These are phyloP conservation scores for Cerioporus squamosus DNA, from an alignment of 1,284 basidiomycete genomes.

Conservation along the genomic window DNA sequence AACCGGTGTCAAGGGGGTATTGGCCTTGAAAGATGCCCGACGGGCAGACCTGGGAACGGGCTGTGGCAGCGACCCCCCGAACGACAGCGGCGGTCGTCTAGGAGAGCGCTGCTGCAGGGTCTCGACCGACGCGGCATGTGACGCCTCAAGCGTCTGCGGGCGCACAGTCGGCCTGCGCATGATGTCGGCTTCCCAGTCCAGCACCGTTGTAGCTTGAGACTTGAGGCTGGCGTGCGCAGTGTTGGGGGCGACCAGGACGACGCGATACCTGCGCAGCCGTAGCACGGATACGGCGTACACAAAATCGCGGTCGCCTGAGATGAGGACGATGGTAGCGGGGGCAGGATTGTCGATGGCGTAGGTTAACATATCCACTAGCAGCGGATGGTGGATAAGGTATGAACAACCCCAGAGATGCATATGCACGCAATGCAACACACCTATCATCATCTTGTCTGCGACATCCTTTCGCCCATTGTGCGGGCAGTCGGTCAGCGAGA, in stretches of 20 bases:
- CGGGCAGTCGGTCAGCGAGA: slow-evolving; percentile 48
- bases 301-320: slow-evolving; percentile 64
- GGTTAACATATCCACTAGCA: slow-evolving; percentile 63
- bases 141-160: slow-evolving; percentile 7
- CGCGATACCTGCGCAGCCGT: slow-evolving; percentile 51
- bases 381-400: background rate
- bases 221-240: slow-evolving; percentile 46
- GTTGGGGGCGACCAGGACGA: slow-evolving; percentile 52
- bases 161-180: slow-evolving; percentile 30
- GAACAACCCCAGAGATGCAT: too few relatives aligned
- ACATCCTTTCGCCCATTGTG: slow-evolving; percentile 47
- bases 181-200: slow-evolving; percentile 56
- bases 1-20: background rate
- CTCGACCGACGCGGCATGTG: slow-evolving; percentile 8
- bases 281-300: slow-evolving; percentile 59
- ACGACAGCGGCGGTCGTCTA: slow-evolving; percentile 12
- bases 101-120: slow-evolving; percentile 18
- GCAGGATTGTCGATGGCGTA: slow-evolving; percentile 60
- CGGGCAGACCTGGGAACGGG: slow-evolving; percentile 6
- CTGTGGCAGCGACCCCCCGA: slow-evolving; percentile 14
- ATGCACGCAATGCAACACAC: slow-evolving; percentile 15
- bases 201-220: slow-evolving; percentile 54
- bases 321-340: slow-evolving; percentile 55
- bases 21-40: slow-evolving; percentile 12
- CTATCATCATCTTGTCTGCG: slow-evolving; percentile 47